phyloP scores from a whole-genome alignment of 2,329 filamentous ascomycete species.

The Neophaeococcomyces mojaviensis region DNA sequence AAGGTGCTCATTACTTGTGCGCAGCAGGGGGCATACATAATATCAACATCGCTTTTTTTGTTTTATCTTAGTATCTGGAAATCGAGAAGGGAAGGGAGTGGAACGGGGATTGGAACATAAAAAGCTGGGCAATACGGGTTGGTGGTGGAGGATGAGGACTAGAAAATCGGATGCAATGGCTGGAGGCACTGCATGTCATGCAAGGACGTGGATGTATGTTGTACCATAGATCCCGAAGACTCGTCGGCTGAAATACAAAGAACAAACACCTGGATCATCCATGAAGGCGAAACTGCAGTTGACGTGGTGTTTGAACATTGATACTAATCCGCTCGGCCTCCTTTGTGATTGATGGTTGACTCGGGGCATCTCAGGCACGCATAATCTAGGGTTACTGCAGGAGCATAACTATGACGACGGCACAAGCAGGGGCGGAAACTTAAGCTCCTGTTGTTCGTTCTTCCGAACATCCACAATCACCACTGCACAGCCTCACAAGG shows the following conservation, averaged over 20 bases:
- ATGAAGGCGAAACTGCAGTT: too few species aligned
- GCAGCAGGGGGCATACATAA: slow-evolving; percentile 1
- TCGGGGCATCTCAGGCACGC: too few species aligned
- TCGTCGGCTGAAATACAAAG: background rate
- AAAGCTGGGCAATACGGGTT: background rate
- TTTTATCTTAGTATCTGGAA: background rate
- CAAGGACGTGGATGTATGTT: background rate
- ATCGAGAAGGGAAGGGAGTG: background rate
- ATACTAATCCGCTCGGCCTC: too few species aligned
- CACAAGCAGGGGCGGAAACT: too few species aligned
- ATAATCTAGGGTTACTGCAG: too few species aligned
- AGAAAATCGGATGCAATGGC: background rate
- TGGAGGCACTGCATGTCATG: background rate
- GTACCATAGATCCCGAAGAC: background rate
- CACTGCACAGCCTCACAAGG: slow-evolving; percentile 7
- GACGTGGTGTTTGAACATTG: too few species aligned
- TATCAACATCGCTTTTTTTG: slow-evolving; percentile 1
- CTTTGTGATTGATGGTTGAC: too few species aligned
- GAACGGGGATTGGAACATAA: background rate
- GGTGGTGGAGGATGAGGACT: too few species aligned
- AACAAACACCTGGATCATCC: background rate
- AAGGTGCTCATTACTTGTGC: background rate
- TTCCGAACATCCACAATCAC: slow-evolving; percentile 6
- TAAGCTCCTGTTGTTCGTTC: too few species aligned
- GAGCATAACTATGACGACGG: too few species aligned